Evolutionary conservation across 225 moss, liverwort and hornwort species (phyloP).

Genomic region (Polytrichum commune): DNA sequence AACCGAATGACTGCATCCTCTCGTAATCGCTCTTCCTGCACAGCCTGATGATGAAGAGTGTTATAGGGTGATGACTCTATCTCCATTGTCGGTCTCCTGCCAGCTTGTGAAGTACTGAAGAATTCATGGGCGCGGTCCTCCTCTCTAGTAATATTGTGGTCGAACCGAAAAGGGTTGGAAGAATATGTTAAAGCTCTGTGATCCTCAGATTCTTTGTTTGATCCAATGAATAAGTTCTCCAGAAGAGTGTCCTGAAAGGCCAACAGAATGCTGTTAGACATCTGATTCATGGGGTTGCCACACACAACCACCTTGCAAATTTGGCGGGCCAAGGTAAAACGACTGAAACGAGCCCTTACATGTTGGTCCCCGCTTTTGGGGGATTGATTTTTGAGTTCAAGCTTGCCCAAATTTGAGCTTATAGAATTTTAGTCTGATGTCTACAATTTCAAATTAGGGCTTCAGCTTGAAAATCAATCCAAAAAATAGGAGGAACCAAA

Average conservation of each 20-base stretch:
- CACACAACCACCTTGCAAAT: too few relatives aligned
- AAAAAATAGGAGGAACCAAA: too few relatives aligned
- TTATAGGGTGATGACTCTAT: neutral
- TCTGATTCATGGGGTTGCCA: too few relatives aligned
- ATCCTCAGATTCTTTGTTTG: slow-evolving; percentile 1
- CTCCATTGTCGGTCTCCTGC: neutral
- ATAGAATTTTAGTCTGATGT: too few relatives aligned
- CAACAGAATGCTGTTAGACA: slow-evolving; percentile 2
- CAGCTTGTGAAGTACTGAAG: slow-evolving; percentile 7
- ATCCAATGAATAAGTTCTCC: slow-evolving; percentile 8
- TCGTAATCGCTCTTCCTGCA: slow-evolving; percentile 10
- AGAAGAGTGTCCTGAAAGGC: slow-evolving; percentile 16
- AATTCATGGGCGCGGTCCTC: slow-evolving; percentile 23
- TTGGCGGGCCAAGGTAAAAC: too few relatives aligned
- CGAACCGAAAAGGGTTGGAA: slow-evolving; percentile 4
- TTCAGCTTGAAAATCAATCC: too few relatives aligned
- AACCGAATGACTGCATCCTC: neutral
- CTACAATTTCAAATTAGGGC: too few relatives aligned
- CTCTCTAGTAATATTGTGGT: slow-evolving; percentile 12
- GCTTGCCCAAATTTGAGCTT: too few relatives aligned
- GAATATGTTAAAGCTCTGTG: slow-evolving; percentile 12
- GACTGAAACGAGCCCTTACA: too few relatives aligned
- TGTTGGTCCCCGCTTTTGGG: too few relatives aligned
- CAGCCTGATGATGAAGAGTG: neutral
- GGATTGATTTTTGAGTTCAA: too few relatives aligned